Percentiles rank a stretch among this genome's conserved stretches.
Evolutionary conservation across 257 asterid species (phyloP).

Genomic region (Osmanthus fragrans): DNA sequence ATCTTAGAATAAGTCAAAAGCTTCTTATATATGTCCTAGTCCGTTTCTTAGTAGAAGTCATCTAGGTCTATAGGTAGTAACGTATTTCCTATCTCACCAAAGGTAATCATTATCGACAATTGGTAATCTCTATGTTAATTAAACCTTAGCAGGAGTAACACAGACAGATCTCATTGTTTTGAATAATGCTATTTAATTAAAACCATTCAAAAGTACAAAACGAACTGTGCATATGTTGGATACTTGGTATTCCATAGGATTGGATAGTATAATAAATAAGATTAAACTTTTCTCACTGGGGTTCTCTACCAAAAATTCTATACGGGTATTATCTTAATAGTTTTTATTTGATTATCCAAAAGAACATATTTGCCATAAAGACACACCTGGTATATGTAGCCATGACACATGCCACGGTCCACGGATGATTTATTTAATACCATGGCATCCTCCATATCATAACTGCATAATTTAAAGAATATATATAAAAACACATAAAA

Average conservation of each 20-base stretch:
- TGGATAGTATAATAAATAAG: too few species aligned
- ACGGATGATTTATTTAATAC: slow-evolving; percentile 92
- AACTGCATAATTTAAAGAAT: slow-evolving; percentile 47
- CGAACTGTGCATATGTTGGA: too few species aligned
- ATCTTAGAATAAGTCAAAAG: background rate
- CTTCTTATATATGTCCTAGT: background rate
- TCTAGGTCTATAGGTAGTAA: background rate
- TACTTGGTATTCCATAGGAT: too few species aligned
- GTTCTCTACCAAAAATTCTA: background rate
- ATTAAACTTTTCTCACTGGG: too few species aligned
- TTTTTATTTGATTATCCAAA: background rate
- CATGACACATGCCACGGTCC: slow-evolving; percentile 96
- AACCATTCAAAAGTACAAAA: too few species aligned
- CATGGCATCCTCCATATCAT: slow-evolving; percentile 99
- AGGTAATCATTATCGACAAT: background rate
- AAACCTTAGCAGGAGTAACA: background rate
- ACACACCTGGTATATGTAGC: slow-evolving; percentile 86
- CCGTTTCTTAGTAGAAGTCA: background rate
- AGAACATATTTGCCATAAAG: background rate
- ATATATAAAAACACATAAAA: slow-evolving; percentile 9
- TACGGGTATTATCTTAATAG: too few species aligned
- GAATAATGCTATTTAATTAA: background rate
- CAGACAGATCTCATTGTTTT: background rate
- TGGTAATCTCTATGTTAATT: background rate
- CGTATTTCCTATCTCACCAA: background rate